Conservation (phyloP, 2,329 filamentous ascomycete genomes). For the Lachnellula subtilissima region DNA sequence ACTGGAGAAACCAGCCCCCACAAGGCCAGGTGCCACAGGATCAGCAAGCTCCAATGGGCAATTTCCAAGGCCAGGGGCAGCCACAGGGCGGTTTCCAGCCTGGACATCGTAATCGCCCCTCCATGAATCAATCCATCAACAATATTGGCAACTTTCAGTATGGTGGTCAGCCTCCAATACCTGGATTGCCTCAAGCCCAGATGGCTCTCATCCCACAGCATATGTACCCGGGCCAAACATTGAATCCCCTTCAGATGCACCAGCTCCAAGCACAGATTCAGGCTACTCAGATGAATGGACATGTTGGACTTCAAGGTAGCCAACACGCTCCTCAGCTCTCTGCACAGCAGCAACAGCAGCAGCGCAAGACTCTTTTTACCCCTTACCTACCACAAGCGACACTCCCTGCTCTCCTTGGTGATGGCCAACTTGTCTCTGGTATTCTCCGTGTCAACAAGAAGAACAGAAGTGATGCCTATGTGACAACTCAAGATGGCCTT, state of each 20-base stretch:
- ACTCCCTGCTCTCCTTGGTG: constrained; percentile 80
- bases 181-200: constrained; percentile 79
- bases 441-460: constrained; percentile 99
- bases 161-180: constrained; percentile 76
- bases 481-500: constrained; percentile 80
- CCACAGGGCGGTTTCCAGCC: constrained; percentile 80
- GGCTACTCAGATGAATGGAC: constrained; percentile 75
- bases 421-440: constrained; percentile 92
- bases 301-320: constrained; percentile 62
- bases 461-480: constrained; percentile 97
- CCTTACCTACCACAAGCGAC: constrained; percentile 95
- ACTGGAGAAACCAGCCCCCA: constrained; percentile 81
- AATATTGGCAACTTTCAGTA: constrained; percentile 86
- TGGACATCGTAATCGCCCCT: constrained; percentile 80
- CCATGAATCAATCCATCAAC: constrained; percentile 80
- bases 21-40: constrained; percentile 43
- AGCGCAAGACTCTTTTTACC: constrained; percentile 97
- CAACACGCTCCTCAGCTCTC: constrained; percentile 66
- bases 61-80: constrained; percentile 70
- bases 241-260: constrained; percentile 81
- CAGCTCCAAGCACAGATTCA: constrained; percentile 84
- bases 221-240: constrained; percentile 77
- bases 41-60: constrained; percentile 53
- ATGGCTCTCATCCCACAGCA: constrained; percentile 73
- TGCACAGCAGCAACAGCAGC: constrained; percentile 76